Base-by-base conservation (phyloP, 2,329 filamentous ascomycete genomes). In the Penicillium sp. region DNA sequence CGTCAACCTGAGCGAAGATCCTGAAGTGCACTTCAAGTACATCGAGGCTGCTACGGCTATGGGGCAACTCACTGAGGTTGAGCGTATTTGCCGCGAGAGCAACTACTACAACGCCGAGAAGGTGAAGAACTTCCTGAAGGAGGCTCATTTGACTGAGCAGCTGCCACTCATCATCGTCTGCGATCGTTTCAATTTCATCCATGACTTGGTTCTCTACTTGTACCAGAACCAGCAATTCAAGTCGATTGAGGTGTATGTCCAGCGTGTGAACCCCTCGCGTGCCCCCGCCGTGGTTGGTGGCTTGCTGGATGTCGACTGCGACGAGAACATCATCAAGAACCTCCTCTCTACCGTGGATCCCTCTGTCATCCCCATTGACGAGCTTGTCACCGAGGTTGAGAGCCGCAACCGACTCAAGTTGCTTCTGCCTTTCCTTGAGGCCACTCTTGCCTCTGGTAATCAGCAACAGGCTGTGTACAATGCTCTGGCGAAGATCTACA, bases 201-300 rank as follows among this genome's bases (percentile, higher is more conserved):
- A 98, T 60, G 92, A 98, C 59, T 69, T 98, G 59, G 87, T 98
- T 30, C 77, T 98, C 14, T 95, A 92, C 68, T 79, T 98, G 6
- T 98, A 98, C 73, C 92, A 96, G 74, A 94, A 94, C 69, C 90
- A 98, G 68, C 90, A 96, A 61, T 98, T 95, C 77, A 88, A 94
- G 71, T 95, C 92, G 1, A 98, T 98, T 50, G 92, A 98, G 70
- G 82, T 93, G 7, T 98, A 98, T 55, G 92, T 98, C 17, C 92
- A 98, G 72, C 84, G 87, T 30, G 89, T 98, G 54, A 98, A 98
- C 69, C 89, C 92, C 4, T 75, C 83, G 11, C 76, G 92, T 54
- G 92, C 93, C 4, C 92, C 92, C 4, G 85, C 88, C 40, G 92
- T 98, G 44, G 80, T 98, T 51, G 92, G 92, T 53, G 92, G 89